Conservation (phyloP, 371 early-diverging fungal species). For the Choanephora cucurbitarum region DNA sequence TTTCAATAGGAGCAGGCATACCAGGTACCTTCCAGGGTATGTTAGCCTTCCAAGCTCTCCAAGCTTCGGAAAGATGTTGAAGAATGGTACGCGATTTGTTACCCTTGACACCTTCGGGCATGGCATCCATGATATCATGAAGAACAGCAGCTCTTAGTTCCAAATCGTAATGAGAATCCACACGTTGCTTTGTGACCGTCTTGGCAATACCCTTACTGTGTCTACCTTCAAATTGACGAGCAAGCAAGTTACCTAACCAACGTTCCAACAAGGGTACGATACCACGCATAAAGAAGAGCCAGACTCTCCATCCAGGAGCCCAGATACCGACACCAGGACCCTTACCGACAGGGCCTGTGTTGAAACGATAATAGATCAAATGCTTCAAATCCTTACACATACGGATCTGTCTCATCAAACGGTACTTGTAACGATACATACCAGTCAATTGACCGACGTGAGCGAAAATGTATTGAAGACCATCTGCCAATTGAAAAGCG, state of each 20-base stretch:
- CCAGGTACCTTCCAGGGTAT: slow-evolving; percentile 99
- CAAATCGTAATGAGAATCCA: slow-evolving; percentile 97
- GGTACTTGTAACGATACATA: slow-evolving; percentile 99
- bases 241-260: slow-evolving; percentile 97
- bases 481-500: slow-evolving; percentile 96
- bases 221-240: slow-evolving; percentile 98
- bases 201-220: slow-evolving; percentile 96
- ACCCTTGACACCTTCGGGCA: slow-evolving; percentile 97
- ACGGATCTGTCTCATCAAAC: slow-evolving; percentile 97
- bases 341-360: slow-evolving; percentile 96
- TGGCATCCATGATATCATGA: slow-evolving; percentile 97
- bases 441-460: slow-evolving; percentile 99
- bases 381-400: slow-evolving; percentile 97
- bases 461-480: slow-evolving; percentile 97
- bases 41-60: slow-evolving; percentile 99
- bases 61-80: slow-evolving; percentile 97
- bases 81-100: slow-evolving; percentile 96
- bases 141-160: slow-evolving; percentile 97
- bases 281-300: slow-evolving; percentile 99
- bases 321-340: slow-evolving; percentile 99
- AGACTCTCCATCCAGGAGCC: slow-evolving; percentile 99
- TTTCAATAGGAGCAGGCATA: slow-evolving; percentile 95
- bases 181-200: slow-evolving; percentile 99
- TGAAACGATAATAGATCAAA: slow-evolving; percentile 94
- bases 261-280: slow-evolving; percentile 96